phyloP scores from a whole-genome alignment of 345 rosid species.

The Brassica carinata region DNA sequence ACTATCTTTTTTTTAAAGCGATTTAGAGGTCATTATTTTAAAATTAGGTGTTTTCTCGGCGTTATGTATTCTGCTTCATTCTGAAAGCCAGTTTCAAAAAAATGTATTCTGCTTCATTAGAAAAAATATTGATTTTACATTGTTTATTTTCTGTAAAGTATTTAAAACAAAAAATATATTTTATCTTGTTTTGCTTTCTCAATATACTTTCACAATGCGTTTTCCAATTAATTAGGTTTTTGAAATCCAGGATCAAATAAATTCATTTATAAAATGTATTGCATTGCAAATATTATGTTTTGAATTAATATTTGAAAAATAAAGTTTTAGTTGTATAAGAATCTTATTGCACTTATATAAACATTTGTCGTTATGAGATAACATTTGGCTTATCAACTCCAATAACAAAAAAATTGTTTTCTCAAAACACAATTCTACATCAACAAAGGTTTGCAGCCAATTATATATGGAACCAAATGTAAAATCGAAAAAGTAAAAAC shows the following conservation, averaged over 20 bases:
- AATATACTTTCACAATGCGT: background rate
- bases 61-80: background rate
- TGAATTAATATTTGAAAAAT: background rate
- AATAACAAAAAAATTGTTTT: no score
- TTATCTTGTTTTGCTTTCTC: background rate
- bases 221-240: background rate
- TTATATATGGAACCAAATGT: background rate
- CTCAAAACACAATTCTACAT: no score
- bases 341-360: background rate
- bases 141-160: background rate
- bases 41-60: background rate
- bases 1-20: background rate
- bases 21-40: background rate
- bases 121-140: background rate
- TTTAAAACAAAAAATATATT: background rate
- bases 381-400: no score
- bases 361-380: no score
- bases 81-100: no score
- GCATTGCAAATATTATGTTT: background rate
- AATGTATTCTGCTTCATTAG: background rate
- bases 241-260: background rate
- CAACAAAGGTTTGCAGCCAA: no score
- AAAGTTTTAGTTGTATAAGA: background rate
- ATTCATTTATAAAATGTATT: background rate
- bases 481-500: background rate